These are phyloP conservation scores for Backusella tarrabulga DNA, from an alignment of 192 early-diverging fungal species.

Conservation along the genomic window DNA sequence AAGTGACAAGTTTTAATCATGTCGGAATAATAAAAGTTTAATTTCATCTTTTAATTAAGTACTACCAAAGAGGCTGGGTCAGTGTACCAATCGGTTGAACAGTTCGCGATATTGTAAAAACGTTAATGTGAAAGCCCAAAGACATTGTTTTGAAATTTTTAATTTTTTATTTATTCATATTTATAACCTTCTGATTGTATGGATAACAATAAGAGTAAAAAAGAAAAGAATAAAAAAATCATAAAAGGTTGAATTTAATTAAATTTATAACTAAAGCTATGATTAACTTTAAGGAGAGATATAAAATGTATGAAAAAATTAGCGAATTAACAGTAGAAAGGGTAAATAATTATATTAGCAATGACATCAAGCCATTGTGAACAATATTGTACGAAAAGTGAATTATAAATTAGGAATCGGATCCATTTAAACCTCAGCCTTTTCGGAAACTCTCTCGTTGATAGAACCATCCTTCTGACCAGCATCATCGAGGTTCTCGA, in stretches of 20 bases:
- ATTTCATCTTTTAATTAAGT: constrained; percentile 2
- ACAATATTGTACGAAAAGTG: not conserved
- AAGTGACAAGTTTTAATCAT: not conserved
- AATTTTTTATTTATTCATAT: not conserved
- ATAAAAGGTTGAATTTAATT: not conserved
- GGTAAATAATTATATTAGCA: not conserved
- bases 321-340: not conserved
- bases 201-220: not conserved
- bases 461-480: constrained; percentile 13
- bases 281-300: not conserved
- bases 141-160: not conserved
- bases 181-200: not conserved
- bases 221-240: not conserved
- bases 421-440: constrained; percentile 1
- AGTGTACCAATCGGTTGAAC: not conserved
- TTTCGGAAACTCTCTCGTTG: not conserved
- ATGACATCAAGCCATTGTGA: constrained; percentile 9
- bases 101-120: not conserved
- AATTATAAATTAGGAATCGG: not conserved
- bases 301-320: constrained; percentile 10
- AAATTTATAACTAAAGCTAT: not conserved
- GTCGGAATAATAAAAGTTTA: not conserved
- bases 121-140: not conserved
- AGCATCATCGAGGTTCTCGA: constrained; percentile 20
- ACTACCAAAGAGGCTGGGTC: not conserved